These are phyloP conservation scores for Fusarium euwallaceae DNA, from an alignment of 2,329 filamentous ascomycete genomes.

Conservation along the genomic window DNA sequence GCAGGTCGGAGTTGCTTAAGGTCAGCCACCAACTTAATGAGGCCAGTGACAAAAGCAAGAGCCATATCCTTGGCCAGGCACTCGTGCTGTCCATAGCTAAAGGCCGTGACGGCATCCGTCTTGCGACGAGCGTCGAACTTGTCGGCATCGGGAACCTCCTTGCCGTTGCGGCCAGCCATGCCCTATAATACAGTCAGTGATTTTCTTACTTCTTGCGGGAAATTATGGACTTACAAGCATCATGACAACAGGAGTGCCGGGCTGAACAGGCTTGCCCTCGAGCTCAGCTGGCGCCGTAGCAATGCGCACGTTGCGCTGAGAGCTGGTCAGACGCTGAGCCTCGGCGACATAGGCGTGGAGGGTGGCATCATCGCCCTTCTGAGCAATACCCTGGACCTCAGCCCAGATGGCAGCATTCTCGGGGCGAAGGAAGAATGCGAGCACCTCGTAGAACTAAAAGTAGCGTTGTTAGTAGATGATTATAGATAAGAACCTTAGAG, in stretches of 20 bases:
- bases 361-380: slow-evolving; percentile 51
- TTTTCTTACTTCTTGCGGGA: rapidly evolving
- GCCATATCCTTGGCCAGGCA: slow-evolving; percentile 59
- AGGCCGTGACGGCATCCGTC: slow-evolving; percentile 56
- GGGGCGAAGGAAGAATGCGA: slow-evolving; percentile 57
- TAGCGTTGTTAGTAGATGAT: not conserved
- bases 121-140: slow-evolving; percentile 60
- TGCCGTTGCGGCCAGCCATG: slow-evolving; percentile 54
- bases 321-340: slow-evolving; percentile 56
- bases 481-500: too few relatives aligned
- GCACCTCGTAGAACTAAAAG: slow-evolving; percentile 59
- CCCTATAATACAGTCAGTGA: slow-evolving; percentile 48
- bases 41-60: slow-evolving; percentile 55
- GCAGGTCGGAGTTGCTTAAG: slow-evolving; percentile 61
- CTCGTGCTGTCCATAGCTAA: slow-evolving; percentile 61
- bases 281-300: slow-evolving; percentile 51
- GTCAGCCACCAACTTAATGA: slow-evolving; percentile 58
- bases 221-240: slow-evolving; percentile 52
- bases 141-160: slow-evolving; percentile 53
- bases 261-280: slow-evolving; percentile 55
- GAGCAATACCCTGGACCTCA: slow-evolving; percentile 56
- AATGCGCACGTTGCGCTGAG: slow-evolving; percentile 55
- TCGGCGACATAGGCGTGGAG: slow-evolving; percentile 57
- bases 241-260: slow-evolving; percentile 57
- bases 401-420: slow-evolving; percentile 58